A percentile compares a stretch with the other conserved stretches of the same genome.
Evolutionary conservation across 78 protist genomes (phyloP).

Genomic region (Dictyostelium purpureum): DNA sequence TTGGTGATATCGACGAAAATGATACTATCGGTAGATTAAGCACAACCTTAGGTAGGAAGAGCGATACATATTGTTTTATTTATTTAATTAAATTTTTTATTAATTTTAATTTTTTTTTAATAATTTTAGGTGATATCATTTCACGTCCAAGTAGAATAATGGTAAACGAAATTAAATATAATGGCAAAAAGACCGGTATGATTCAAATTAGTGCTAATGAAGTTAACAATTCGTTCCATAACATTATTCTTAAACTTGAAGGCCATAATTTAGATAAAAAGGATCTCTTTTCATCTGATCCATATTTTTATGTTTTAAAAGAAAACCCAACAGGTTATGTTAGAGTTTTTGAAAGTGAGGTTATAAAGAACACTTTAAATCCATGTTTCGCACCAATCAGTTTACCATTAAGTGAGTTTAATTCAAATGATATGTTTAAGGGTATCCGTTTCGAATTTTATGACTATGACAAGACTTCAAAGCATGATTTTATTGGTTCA

Average conservation of each 20-base stretch:
- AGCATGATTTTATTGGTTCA: slow-evolving; percentile 77
- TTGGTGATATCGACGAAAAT: neutral
- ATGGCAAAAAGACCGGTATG: neutral
- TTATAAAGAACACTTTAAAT: slow-evolving; percentile 32
- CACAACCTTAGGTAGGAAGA: neutral
- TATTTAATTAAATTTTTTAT: neutral
- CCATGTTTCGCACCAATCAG: slow-evolving; percentile 30
- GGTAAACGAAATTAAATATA: neutral
- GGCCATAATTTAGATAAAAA: neutral
- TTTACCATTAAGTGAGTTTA: neutral
- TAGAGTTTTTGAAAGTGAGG: slow-evolving; percentile 38
- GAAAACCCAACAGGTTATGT: neutral
- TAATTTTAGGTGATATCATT: neutral
- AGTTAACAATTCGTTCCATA: neutral
- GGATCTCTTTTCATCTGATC: slow-evolving; percentile 80
- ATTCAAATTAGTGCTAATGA: neutral
- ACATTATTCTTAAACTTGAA: neutral
- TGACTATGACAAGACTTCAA: slow-evolving; percentile 66
- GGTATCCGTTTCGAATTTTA: slow-evolving; percentile 29
- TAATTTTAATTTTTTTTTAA: neutral
- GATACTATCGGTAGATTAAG: slow-evolving; percentile 21
- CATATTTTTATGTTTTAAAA: slow-evolving; percentile 24
- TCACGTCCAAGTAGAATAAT: slow-evolving; percentile 1
- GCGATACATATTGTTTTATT: neutral
- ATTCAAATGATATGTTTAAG: neutral